Conservation (phyloP, 2,329 filamentous ascomycete species). For the Thielaviopsis ethacetica region DNA sequence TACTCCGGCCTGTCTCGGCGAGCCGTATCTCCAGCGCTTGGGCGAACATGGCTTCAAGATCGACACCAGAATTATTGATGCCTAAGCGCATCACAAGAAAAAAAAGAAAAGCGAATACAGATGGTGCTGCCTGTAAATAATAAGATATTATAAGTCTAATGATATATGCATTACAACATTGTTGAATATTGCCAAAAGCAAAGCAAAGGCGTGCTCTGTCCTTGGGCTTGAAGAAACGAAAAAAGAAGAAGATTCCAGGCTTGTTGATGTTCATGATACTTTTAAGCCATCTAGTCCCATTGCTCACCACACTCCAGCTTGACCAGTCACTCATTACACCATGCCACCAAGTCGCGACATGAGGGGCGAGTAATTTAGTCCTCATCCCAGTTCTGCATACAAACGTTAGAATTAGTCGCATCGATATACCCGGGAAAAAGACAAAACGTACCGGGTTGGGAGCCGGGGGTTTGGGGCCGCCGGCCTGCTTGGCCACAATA, state of each 20-base stretch:
- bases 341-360: conserved; percentile 12
- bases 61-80: conserved; percentile 32
- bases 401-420: conserved; percentile 17
- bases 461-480: conserved; percentile 89
- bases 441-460: conserved; percentile 59
- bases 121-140: not conserved
- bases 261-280: conserved; percentile 8
- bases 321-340: conserved; percentile 14
- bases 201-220: conserved; percentile 1
- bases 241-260: not conserved
- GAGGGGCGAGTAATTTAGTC: conserved; percentile 25
- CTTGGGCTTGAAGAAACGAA: not conserved
- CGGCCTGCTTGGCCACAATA: conserved; percentile 92
- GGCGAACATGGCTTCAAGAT: conserved; percentile 45
- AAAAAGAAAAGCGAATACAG: not conserved
- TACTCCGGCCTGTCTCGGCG: conserved; percentile 56
- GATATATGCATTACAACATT: conserved; percentile 12
- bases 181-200: conserved; percentile 4
- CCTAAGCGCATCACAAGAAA: not conserved
- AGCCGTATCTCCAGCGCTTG: conserved; percentile 47
- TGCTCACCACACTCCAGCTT: conserved; percentile 6
- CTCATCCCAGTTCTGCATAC: conserved; percentile 42
- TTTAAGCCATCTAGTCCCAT: conserved; percentile 6
- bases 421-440: conserved; percentile 23
- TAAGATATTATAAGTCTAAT: conserved; percentile 8